Base-by-base conservation (phyloP, 2,329 filamentous ascomycete species). In the Chaetoscypha palmicola region DNA sequence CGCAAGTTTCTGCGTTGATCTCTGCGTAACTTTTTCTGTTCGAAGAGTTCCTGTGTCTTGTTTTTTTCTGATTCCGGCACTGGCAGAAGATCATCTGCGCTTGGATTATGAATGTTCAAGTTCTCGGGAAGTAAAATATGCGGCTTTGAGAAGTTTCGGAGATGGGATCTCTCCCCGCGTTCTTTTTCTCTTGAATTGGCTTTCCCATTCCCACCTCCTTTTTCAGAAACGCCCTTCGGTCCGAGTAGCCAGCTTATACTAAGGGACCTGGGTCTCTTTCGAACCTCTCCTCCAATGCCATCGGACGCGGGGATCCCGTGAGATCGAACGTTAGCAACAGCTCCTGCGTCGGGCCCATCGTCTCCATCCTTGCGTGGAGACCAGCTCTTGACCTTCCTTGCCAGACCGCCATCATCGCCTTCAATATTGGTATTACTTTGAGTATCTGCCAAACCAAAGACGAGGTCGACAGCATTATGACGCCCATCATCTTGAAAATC, bases 401-500 rank as follows among this genome's bases (percentile, higher is more conserved):
- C n/a, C 17, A 10, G 28, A 39, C 26, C 22, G 20, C 21, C 19
- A 24, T 38, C 12, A 14, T 10, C 19, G 31, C 7, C 2, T n/a
- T 43, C 19, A 20, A 30, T n/a, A 36, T 5, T 16, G 12, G 20
- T 22, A 9, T 16, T 8, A 42, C 14, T n/a, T 19, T 20, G 12
- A 5, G 22, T 14, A 31, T 35, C 38, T 16, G 10, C 17, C 8
- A 45, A 11, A 2, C 45, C 42, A 26, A 48, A 43, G 4, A 71
- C 60, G 72, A 72, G 46, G 62, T 72, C 37, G 68, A 68, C 36
- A 68, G 68, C 11, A 62, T 62, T 4, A 65, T 64, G 14, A 68
- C 70, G 2, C 57, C 63, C n/a, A 66, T 72, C 33, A 65, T 73
- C 48, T 73, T 70, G 70, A 62, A 65, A 16, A 58, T 73, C 10